Percentiles rank a stretch among this genome's conserved stretches.
phyloP scores from a whole-genome alignment of 768 basidiomycete species.

The Albatrellus ellisii region DNA sequence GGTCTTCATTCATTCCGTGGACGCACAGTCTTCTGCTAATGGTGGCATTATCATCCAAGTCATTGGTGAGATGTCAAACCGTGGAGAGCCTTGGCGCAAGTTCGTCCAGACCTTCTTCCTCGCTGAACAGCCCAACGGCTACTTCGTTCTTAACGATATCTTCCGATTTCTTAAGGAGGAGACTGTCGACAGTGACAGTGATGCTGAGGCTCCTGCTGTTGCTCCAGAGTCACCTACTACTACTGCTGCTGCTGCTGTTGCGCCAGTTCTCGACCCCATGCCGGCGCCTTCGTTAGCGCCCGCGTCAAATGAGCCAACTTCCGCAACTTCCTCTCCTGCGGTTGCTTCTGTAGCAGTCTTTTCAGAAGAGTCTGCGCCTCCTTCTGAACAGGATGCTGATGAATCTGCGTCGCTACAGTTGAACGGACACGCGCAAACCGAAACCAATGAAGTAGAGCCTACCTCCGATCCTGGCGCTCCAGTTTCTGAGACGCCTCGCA shows the following conservation, averaged over 20 bases:
- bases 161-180: slow-evolving; percentile 99
- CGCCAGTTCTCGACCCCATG: not conserved
- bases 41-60: slow-evolving; percentile 98
- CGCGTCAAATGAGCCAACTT: slow-evolving; percentile 15
- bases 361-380: slow-evolving; percentile 19
- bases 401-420: slow-evolving; percentile 17
- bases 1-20: slow-evolving; percentile 97
- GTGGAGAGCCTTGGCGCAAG: slow-evolving; percentile 86
- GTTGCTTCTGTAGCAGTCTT: slow-evolving; percentile 21
- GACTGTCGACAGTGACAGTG: slow-evolving; percentile 66
- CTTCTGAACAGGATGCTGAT: slow-evolving; percentile 26
- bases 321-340: slow-evolving; percentile 17
- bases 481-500: slow-evolving; percentile 20
- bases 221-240: slow-evolving; percentile 38
- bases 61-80: slow-evolving; percentile 98
- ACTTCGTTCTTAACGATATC: slow-evolving; percentile 99
- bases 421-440: slow-evolving; percentile 21
- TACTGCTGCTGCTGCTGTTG: slow-evolving; percentile 20
- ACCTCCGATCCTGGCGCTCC: slow-evolving; percentile 15
- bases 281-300: slow-evolving; percentile 12
- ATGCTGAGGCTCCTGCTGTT: slow-evolving; percentile 2
- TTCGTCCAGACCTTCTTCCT: slow-evolving; percentile 99
- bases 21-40: slow-evolving; percentile 89
- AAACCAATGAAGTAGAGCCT: slow-evolving; percentile 24
- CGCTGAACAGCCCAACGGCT: slow-evolving; percentile 96